A percentile compares a stretch with the other conserved stretches of the same genome.
Conservation (phyloP, 2,329 filamentous ascomycete species). For the Didymellaceae sp. region DNA sequence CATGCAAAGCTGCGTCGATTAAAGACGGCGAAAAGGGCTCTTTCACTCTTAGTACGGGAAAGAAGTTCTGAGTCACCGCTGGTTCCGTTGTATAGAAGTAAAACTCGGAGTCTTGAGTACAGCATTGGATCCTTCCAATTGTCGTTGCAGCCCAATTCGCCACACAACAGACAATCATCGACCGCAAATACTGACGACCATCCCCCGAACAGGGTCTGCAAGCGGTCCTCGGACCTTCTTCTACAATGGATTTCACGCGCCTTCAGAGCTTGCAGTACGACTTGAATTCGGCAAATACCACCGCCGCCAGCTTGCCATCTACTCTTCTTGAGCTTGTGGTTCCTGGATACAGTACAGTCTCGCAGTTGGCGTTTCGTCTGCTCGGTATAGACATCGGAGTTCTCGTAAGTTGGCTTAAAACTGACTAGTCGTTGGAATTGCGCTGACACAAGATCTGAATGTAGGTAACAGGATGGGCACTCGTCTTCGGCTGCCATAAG, state of each 20-base stretch:
- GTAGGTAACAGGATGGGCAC: constrained; percentile 7
- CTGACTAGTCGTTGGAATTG: neutral
- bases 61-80: neutral
- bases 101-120: too few relatives aligned
- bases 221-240: neutral
- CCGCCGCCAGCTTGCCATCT: constrained; percentile 2
- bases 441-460: neutral
- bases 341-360: constrained; percentile 8
- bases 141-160: neutral
- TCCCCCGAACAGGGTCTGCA: neutral
- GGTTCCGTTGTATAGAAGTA: too few relatives aligned
- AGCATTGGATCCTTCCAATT: too few relatives aligned
- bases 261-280: constrained; percentile 9
- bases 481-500: constrained; percentile 7
- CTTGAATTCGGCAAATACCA: constrained; percentile 3
- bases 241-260: constrained; percentile 3
- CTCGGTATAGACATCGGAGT: constrained; percentile 9
- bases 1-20: neutral
- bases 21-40: constrained; percentile 4
- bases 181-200: neutral
- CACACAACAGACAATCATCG: neutral
- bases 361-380: constrained; percentile 6
- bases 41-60: neutral
- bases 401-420: neutral
- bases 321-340: constrained; percentile 8